These are phyloP conservation scores for Colletotrichum sp. DNA, from an alignment of 2,329 filamentous ascomycete species.

Conservation along the genomic window DNA sequence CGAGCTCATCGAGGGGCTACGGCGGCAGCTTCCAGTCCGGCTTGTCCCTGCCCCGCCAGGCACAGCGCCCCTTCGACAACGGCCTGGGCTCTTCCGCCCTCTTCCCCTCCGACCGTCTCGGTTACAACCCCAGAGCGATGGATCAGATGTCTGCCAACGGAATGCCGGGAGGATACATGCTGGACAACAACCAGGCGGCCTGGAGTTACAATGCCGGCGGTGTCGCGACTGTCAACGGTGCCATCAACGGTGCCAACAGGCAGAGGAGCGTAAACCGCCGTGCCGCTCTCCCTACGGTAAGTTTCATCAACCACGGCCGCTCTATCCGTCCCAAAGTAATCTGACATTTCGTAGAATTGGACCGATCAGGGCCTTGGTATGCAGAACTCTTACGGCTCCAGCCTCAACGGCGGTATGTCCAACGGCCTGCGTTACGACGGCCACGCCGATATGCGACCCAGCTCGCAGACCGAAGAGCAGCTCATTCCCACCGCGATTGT, in stretches of 20 bases:
- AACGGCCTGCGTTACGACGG: constrained; percentile 48
- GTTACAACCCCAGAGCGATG: constrained; percentile 65
- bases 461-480: constrained; percentile 70
- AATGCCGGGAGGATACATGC: constrained; percentile 53
- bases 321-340: background rate
- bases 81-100: constrained; percentile 68
- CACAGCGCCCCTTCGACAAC: constrained; percentile 80
- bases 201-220: constrained; percentile 78
- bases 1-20: constrained; percentile 47
- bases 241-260: constrained; percentile 68
- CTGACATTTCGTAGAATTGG: constrained; percentile 47
- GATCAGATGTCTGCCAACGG: constrained; percentile 47
- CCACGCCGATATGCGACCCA: constrained; percentile 36
- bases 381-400: constrained; percentile 40
- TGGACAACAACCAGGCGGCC: constrained; percentile 76
- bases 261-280: constrained; percentile 60
- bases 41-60: constrained; percentile 49
- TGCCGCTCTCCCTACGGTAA: constrained; percentile 75
- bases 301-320: constrained; percentile 30
- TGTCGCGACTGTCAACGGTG: constrained; percentile 67
- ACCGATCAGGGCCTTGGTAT: constrained; percentile 54
- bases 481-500: constrained; percentile 98
- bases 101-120: constrained; percentile 73
- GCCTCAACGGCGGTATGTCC: constrained; percentile 30
- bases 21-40: constrained; percentile 54